Conservation (phyloP, 2,329 filamentous ascomycete genomes). For the Venturia aucupariae region DNA sequence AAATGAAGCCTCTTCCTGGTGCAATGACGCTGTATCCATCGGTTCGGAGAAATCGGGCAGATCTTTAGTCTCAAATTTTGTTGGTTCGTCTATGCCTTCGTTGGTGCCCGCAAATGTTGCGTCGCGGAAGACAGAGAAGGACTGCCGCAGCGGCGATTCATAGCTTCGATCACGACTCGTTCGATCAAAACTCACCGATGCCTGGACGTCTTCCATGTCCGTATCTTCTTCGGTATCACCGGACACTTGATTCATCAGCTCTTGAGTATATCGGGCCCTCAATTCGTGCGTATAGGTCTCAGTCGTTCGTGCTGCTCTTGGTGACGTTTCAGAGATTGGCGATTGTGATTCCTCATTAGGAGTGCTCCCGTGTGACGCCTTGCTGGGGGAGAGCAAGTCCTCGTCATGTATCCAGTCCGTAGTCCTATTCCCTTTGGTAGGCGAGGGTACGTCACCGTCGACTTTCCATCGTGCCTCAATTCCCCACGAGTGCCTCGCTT, state of each 20-base stretch:
- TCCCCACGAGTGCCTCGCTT: conserved; percentile 60
- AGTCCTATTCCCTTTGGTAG: conserved; percentile 41
- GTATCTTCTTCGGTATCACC: conserved; percentile 12
- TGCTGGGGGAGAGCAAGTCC: conserved; percentile 7
- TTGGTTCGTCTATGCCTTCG: background rate
- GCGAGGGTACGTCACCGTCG: conserved; percentile 60
- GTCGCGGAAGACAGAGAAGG: conserved; percentile 7
- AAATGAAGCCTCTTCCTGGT: background rate
- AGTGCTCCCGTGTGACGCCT: background rate
- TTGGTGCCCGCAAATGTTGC: background rate
- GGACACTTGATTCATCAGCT: conserved; percentile 1
- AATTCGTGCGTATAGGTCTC: background rate
- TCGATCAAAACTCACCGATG: background rate
- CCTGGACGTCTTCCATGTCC: conserved; percentile 1
- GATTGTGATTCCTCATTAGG: background rate
- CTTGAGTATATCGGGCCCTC: conserved; percentile 3
- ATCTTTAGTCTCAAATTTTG: background rate
- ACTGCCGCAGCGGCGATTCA: conserved; percentile 6
- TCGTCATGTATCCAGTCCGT: conserved; percentile 6
- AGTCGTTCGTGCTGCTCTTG: background rate
- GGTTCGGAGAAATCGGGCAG: background rate
- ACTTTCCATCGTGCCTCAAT: conserved; percentile 66
- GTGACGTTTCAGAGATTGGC: background rate
- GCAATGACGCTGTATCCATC: background rate
- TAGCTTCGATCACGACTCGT: background rate